Evolutionary conservation across 495 filamentous ascomycete genomes (phyloP).

Genomic region (Friedmanniomyces endolithicus): DNA sequence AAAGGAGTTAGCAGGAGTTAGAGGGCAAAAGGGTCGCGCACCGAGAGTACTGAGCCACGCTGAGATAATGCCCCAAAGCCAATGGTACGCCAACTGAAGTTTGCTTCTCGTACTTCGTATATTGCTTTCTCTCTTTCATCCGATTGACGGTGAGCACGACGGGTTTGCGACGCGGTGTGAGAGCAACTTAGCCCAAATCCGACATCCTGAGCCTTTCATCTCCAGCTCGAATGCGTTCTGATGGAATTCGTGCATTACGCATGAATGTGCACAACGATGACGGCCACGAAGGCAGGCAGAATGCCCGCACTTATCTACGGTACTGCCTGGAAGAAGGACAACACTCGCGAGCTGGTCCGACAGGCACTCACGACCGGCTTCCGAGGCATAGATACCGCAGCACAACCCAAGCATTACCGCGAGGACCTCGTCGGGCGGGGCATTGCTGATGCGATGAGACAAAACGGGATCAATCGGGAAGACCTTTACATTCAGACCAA

Average conservation of each 20-base stretch:
- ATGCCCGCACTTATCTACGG: slow-evolving; percentile 59
- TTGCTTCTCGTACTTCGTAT: no score
- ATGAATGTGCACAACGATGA: not conserved
- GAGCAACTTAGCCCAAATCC: no score
- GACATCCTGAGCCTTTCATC: not conserved
- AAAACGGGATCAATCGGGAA: slow-evolving; percentile 44
- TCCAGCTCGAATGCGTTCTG: not conserved
- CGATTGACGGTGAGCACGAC: no score
- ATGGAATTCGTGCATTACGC: not conserved
- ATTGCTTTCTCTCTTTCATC: no score
- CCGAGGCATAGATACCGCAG: slow-evolving; percentile 63
- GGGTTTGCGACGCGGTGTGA: no score
- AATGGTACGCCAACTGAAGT: no score
- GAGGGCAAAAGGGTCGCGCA: no score
- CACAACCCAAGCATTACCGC: slow-evolving; percentile 67
- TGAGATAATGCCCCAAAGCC: no score
- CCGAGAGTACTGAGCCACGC: no score
- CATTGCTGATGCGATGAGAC: slow-evolving; percentile 44
- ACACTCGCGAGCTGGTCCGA: slow-evolving; percentile 53
- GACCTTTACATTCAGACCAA: slow-evolving; percentile 72
- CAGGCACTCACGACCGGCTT: slow-evolving; percentile 60
- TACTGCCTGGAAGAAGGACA: slow-evolving; percentile 77
- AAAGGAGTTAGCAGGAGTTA: no score
- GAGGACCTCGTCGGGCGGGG: slow-evolving; percentile 60
- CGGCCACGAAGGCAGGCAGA: not conserved